Evolutionary conservation across 768 basidiomycete genomes (phyloP), one percentile per base, ranked within the genome.

Genomic region (Boletus tomentosulus): DNA sequence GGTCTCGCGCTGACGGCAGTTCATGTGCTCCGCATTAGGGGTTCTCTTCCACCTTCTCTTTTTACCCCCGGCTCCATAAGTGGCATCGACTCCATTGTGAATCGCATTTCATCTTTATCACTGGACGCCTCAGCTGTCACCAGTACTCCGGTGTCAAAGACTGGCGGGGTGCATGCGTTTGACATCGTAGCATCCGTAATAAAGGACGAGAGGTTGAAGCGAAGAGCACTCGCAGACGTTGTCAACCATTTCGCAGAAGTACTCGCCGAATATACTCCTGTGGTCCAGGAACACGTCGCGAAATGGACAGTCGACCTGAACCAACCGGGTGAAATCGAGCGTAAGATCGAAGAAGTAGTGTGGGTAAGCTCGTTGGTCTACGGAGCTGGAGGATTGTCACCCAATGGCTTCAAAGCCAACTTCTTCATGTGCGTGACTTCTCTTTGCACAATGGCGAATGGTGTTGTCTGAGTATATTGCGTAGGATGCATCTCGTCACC

Each of bases 291-390:
- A 16, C 28, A 70, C 44, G 75, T 69, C 15, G 66, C 66, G 9
- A 58, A 72, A 41, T 84, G 82, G 82, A 73, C 65, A 4, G 42
- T 76, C 22, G 68, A 79, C 51, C 53, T 67, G 39, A 53, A 56
- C 35, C 55, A 71, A 50, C 58, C 73, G 37, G 59, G 69, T 31
- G 72, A 76, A 57, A 58, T 83, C 6, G 73, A 75, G n/a, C 65
- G 71, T 16, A 88, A 86, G 65, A 73, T 84, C 25, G 83, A 84
- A 57, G 86, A 90, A 59, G 57, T 90, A 4, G 62, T 71, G 6
- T 89, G 85, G 82, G 67, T 77, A 16, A 76, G 73, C 42, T 70
- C 71, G 0, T 52, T 86, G n/a, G 58, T 84, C 22, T 89, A 83
- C 56, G 82, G 76, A 2, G 70, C 82, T 19, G 78, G 76, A 6